Percentiles rank a stretch among this genome's conserved stretches.
Evolutionary conservation across 306 rosid species (phyloP).

Genomic region (Hylodesmum podocarpum): DNA sequence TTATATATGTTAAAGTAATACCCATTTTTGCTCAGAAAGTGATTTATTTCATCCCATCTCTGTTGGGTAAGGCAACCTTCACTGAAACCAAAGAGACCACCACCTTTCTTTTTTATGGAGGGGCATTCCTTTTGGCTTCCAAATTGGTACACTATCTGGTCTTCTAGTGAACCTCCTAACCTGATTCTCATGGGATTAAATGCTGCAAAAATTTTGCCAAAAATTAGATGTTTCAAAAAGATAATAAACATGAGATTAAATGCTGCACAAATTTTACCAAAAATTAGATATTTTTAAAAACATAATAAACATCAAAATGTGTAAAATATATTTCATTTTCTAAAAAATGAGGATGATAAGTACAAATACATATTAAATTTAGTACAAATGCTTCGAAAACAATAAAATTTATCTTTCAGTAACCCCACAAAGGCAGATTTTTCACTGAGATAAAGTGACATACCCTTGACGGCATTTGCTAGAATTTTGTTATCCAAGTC

Average conservation of each 20-base stretch:
- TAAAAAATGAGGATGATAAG: neutral
- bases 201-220: conserved; percentile 27
- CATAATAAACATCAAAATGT: no score
- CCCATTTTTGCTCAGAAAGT: conserved; percentile 42
- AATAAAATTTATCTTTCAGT: no score
- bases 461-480: conserved; percentile 58
- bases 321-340: no score
- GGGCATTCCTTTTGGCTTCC: conserved; percentile 37
- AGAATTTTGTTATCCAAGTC: conserved; percentile 53
- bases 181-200: conserved; percentile 58
- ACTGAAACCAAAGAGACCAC: conserved; percentile 57
- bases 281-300: no score
- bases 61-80: conserved; percentile 43
- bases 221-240: neutral
- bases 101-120: neutral
- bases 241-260: no score
- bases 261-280: no score
- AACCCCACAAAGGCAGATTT: no score
- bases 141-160: conserved; percentile 53
- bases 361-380: neutral
- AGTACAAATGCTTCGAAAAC: neutral
- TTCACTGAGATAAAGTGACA: neutral
- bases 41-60: conserved; percentile 56
- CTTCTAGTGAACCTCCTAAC: conserved; percentile 74
- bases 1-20: no score